Conservation (phyloP, 345 rosid genomes). For the Punica granatum region DNA sequence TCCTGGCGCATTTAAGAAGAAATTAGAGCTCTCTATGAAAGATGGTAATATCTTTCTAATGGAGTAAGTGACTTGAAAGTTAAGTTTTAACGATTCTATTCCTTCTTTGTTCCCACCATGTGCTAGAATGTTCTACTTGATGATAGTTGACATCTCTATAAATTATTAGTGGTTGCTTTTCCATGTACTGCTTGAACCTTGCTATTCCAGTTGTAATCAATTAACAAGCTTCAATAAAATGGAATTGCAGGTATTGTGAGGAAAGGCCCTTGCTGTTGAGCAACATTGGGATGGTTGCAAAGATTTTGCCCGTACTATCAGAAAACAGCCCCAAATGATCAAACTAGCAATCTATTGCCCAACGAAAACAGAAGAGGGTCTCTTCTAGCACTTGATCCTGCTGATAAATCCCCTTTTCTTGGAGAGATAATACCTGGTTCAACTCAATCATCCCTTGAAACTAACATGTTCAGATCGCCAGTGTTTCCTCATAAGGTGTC, state of each 20-base stretch:
- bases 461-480: slow-evolving; percentile 96
- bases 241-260: slow-evolving; percentile 71
- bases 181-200: neutral
- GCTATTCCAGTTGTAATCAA: neutral
- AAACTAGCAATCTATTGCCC: slow-evolving; percentile 44
- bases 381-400: slow-evolving; percentile 63
- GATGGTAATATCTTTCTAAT: slow-evolving; percentile 90
- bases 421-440: slow-evolving; percentile 81
- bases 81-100: neutral
- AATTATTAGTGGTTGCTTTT: neutral
- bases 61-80: slow-evolving; percentile 62
- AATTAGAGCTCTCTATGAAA: slow-evolving; percentile 89
- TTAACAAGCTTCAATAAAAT: neutral
- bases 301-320: slow-evolving; percentile 86
- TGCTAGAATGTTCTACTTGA: neutral
- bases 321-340: slow-evolving; percentile 70
- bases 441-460: slow-evolving; percentile 78
- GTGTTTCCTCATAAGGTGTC: slow-evolving; percentile 75
- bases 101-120: neutral
- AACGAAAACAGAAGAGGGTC: slow-evolving; percentile 62
- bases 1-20: slow-evolving; percentile 99
- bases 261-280: slow-evolving; percentile 86
- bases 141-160: neutral
- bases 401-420: slow-evolving; percentile 93
- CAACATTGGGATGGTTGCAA: slow-evolving; percentile 95